Evolutionary conservation across 2,329 filamentous ascomycete genomes (phyloP).

Genomic region (Aureobasidium sp.): DNA sequence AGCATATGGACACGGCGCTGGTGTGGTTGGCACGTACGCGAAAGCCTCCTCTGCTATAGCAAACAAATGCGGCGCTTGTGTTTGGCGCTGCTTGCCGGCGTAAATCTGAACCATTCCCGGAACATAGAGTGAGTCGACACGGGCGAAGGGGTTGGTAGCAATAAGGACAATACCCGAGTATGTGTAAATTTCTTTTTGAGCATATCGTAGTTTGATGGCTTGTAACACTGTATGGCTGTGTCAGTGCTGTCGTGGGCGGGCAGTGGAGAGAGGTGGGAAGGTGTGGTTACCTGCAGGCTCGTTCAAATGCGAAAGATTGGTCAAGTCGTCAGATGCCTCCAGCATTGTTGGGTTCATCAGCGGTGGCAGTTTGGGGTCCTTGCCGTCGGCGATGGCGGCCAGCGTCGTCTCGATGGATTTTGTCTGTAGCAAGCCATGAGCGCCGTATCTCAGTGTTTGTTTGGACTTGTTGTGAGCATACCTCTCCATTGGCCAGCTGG

Average conservation of each 20-base stretch:
- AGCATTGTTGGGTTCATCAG: slow-evolving; percentile 98
- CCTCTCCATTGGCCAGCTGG: slow-evolving; percentile 86
- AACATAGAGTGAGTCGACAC: slow-evolving; percentile 96
- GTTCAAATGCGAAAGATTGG: slow-evolving; percentile 94
- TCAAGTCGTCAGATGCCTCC: slow-evolving; percentile 96
- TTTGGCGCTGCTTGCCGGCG: slow-evolving; percentile 90
- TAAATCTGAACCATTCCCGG: slow-evolving; percentile 99
- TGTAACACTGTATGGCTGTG: slow-evolving; percentile 62
- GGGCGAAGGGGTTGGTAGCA: slow-evolving; percentile 94
- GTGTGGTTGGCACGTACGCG: slow-evolving; percentile 54
- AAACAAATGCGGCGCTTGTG: slow-evolving; percentile 95
- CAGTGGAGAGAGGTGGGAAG: not conserved
- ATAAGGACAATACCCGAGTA: slow-evolving; percentile 99
- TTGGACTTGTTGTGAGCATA: slow-evolving; percentile 32
- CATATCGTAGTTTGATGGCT: slow-evolving; percentile 93
- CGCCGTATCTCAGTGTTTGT: not conserved
- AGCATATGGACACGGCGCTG: not conserved
- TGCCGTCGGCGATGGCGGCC: slow-evolving; percentile 67
- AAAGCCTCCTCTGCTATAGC: slow-evolving; percentile 98
- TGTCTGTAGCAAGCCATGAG: slow-evolving; percentile 45
- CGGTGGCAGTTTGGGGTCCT: slow-evolving; percentile 72
- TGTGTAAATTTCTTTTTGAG: slow-evolving; percentile 99
- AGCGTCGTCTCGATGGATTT: slow-evolving; percentile 71
- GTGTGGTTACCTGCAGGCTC: slow-evolving; percentile 73
- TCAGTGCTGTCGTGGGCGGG: slow-evolving; percentile 20